Evolutionary conservation across 345 rosid species (phyloP).

Genomic region (Garcia nutans): DNA sequence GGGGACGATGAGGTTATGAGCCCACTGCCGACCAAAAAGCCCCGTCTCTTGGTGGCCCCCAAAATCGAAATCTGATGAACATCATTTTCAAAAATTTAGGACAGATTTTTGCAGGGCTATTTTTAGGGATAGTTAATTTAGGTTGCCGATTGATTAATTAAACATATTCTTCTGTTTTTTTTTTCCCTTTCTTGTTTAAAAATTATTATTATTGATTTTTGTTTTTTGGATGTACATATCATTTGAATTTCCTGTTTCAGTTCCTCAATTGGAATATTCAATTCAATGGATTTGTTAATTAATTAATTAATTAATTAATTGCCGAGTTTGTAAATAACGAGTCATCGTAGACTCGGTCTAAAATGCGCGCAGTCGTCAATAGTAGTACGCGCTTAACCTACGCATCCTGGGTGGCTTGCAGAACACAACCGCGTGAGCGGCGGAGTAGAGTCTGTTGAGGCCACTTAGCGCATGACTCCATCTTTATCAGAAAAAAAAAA

Average conservation of each 20-base stretch:
- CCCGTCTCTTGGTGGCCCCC: constrained; percentile 11
- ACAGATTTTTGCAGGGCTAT: not conserved
- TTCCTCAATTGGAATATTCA: constrained; percentile 1
- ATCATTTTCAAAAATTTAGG: not conserved
- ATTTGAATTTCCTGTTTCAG: constrained; percentile 9
- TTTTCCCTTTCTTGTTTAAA: not conserved
- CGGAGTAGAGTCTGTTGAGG: constrained; percentile 3
- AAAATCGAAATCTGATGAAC: constrained; percentile 6
- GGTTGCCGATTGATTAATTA: not conserved
- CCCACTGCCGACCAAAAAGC: constrained; percentile 28
- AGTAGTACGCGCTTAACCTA: not conserved
- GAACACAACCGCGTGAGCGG: constrained; percentile 11
- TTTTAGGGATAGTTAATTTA: not conserved
- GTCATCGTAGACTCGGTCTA: not conserved
- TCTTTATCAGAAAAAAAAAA: too few species aligned
- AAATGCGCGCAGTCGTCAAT: not conserved
- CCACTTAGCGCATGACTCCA: constrained; percentile 11
- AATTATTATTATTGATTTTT: too few species aligned
- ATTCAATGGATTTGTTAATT: not conserved
- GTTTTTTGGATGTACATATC: constrained; percentile 1
- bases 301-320: too few species aligned
- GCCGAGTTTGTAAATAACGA: not conserved
- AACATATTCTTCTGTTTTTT: not conserved
- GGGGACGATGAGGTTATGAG: constrained; percentile 39
- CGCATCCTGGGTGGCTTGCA: not conserved